Conservation (phyloP, 768 basidiomycete genomes). For the Candolleomyces efflorescens region DNA sequence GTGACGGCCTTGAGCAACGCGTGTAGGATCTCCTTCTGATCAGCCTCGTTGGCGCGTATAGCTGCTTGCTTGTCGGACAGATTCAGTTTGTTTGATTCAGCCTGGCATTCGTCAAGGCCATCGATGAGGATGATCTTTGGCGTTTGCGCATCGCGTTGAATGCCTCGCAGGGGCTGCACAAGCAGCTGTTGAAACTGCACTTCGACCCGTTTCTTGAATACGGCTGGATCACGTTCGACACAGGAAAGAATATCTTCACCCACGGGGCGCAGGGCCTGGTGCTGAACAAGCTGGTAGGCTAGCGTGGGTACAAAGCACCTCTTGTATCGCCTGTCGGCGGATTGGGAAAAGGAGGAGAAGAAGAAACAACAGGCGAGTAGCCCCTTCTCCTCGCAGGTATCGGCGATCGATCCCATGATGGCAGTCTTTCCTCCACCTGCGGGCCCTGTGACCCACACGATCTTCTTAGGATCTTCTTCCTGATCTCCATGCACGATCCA, state of each 20-base stretch:
- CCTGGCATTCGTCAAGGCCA: conserved; percentile 10
- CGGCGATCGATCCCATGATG: conserved; percentile 3
- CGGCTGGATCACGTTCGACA: neutral
- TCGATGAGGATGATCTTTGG: conserved; percentile 5
- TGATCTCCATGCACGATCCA: neutral
- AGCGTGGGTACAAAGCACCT: neutral
- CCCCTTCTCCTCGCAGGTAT: neutral
- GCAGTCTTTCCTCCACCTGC: conserved; percentile 8
- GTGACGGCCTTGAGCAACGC: neutral
- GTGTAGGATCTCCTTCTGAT: conserved; percentile 3
- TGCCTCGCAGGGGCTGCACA: neutral
- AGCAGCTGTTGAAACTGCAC: neutral
- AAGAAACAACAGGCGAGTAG: conserved; percentile 6
- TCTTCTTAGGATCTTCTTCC: neutral
- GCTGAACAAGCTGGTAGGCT: neutral
- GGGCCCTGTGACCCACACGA: conserved; percentile 6
- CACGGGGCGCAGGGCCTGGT: neutral
- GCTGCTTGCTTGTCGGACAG: neutral
- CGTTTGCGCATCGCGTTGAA: neutral
- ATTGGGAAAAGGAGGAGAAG: neutral
- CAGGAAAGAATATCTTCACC: neutral
- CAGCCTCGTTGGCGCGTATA: neutral
- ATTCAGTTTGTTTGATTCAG: neutral
- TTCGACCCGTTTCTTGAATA: neutral
- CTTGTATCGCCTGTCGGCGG: neutral